Evolutionary conservation across 257 asterid species (phyloP).

Genomic region (Coffea eugenioides): DNA sequence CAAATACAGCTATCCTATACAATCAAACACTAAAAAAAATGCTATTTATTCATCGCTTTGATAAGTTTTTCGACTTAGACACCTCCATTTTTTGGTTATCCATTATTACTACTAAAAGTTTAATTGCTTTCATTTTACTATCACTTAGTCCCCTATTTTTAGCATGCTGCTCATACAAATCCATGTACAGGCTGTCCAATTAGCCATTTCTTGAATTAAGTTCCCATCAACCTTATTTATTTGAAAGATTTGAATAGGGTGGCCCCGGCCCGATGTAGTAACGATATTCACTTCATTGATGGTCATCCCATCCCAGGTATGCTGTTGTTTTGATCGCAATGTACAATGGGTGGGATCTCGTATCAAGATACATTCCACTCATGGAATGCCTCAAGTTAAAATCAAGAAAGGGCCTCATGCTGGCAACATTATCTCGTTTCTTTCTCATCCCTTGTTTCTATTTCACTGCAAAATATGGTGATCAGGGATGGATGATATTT

Average conservation of each 20-base stretch:
- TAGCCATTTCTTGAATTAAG: background rate
- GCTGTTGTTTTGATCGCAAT: conserved; percentile 35
- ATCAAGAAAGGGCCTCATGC: conserved; percentile 33
- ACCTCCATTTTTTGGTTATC: too few relatives aligned
- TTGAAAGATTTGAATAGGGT: background rate
- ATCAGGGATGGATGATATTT: conserved; percentile 53
- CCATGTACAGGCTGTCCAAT: too few relatives aligned
- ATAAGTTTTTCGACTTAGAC: too few relatives aligned
- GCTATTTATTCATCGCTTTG: too few relatives aligned
- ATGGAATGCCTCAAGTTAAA: conserved; percentile 25
- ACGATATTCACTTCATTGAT: background rate
- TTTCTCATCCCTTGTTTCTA: conserved; percentile 45
- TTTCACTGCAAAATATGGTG: conserved; percentile 45
- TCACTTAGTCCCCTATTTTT: too few relatives aligned
- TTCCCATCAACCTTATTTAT: background rate
- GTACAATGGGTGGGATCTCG: conserved; percentile 36
- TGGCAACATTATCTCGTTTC: conserved; percentile 34
- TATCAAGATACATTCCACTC: conserved; percentile 39
- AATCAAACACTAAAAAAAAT: too few relatives aligned
- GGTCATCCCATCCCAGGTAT: conserved; percentile 28
- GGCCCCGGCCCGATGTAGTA: background rate
- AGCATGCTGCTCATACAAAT: too few relatives aligned
- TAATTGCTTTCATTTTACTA: too few relatives aligned
- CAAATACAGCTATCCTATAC: too few relatives aligned
- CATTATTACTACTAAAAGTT: too few relatives aligned